Base-by-base conservation (phyloP, 2,329 filamentous ascomycete genomes). In the Bipolaris victoriae region DNA sequence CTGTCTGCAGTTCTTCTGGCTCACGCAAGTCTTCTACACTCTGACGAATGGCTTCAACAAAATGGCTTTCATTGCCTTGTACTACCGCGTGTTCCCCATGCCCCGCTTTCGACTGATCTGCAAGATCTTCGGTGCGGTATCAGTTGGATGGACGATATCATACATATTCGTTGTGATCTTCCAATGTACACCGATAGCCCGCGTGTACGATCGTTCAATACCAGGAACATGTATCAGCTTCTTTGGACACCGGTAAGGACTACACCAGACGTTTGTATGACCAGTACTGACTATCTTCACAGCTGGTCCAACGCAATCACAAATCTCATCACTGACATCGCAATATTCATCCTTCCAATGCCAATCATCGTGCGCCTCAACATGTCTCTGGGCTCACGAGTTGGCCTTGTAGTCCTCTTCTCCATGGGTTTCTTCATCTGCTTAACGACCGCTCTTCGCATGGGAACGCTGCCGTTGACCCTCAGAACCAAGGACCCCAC, bases 371-470 rank as follows among this genome's bases (percentile, higher is more conserved):
- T 55, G 11, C 47, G 53, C 4, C 58, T 71, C 16, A 67, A 69
- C 37, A 68, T 71, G 66, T 63, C 64, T 2, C 31, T 59, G 2
- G 57, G 63, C 15, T 61, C 55, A 1, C 58, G 57, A 20, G 55
- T 71, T 26, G 64, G 64, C 13, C 61, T 70, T 6, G 36, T 63
- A 5, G 29, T 70, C 1, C 60, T 72, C 16, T 71, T 71, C 58
- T 62, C 60, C 10, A 64, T 71, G 43, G 68, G 68, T 20, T 68
- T 69, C 53, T 68, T 70, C 54, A 67, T 70, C 36, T 70, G 67
- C 52, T 50, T 70, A 5, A 66, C 61, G 4, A 70, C 67, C 1
- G 61, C 58, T 11, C 58, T 72, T 5, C 69, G 69, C 49, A 70
- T 72, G 69, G 61, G 56, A 9, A 68, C 67, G 2, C 52, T 72